These are phyloP conservation scores for Ophiostoma novo-ulmi DNA, from an alignment of 2,329 filamentous ascomycete genomes.

Conservation along the genomic window DNA sequence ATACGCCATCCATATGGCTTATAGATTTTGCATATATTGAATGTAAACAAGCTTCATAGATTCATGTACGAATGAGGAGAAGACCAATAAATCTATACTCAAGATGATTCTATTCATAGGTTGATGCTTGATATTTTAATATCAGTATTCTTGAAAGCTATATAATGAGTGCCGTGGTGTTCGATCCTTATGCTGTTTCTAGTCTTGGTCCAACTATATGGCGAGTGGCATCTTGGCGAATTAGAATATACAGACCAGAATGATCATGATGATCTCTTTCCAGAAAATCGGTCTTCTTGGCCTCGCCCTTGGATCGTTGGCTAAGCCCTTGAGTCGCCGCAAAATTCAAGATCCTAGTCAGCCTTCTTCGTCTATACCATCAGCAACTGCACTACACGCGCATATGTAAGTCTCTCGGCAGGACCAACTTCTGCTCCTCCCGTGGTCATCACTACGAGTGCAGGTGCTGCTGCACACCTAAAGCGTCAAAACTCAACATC, in stretches of 20 bases:
- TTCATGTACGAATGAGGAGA: neutral
- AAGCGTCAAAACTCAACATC: neutral
- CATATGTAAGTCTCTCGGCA: neutral
- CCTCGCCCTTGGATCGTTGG: too few relatives aligned
- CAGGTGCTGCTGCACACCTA: neutral
- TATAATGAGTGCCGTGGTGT: neutral
- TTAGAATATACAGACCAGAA: neutral
- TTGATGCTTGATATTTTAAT: neutral
- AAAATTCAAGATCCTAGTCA: neutral
- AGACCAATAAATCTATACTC: neutral
- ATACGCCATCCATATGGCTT: neutral
- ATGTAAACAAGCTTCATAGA: neutral
- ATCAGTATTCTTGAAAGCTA: neutral
- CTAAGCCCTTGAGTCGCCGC: neutral
- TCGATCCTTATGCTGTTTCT: neutral
- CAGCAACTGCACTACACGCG: neutral
- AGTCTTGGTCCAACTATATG: neutral
- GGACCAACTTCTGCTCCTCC: neutral
- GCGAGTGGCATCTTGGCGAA: neutral
- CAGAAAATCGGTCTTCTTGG: neutral
- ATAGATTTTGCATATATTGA: neutral
- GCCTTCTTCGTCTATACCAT: neutral
- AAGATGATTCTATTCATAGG: neutral
- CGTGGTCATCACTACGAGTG: neutral
- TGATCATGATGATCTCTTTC: neutral